A percentile compares a stretch with the other conserved stretches of the same genome.
phyloP scores from a whole-genome alignment of 2,329 filamentous ascomycete species.

The Colletotrichum sp. region DNA sequence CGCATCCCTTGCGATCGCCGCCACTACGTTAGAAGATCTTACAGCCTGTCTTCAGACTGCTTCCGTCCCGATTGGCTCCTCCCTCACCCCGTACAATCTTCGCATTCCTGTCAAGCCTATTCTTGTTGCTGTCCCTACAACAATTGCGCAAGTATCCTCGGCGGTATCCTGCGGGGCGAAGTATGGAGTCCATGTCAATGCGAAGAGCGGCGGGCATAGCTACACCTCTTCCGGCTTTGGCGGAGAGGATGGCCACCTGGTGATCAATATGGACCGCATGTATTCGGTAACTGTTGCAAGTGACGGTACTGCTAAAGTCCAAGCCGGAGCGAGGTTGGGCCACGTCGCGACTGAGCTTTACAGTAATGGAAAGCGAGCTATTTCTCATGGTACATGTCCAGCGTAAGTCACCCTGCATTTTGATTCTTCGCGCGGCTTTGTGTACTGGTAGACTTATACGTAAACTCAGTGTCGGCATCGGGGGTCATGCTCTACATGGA shows the following conservation, averaged over 20 bases:
- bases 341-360: slow-evolving; percentile 47
- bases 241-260: slow-evolving; percentile 51
- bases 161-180: slow-evolving; percentile 49
- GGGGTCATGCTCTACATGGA: slow-evolving; percentile 44
- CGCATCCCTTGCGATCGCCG: neutral
- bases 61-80: slow-evolving; percentile 25
- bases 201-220: slow-evolving; percentile 57
- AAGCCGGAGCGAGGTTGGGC: slow-evolving; percentile 56
- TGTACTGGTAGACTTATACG: neutral
- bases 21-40: neutral
- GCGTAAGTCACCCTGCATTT: slow-evolving; percentile 36
- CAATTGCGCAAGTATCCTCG: slow-evolving; percentile 46
- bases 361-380: slow-evolving; percentile 40
- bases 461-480: slow-evolving; percentile 40
- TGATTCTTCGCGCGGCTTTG: accelerated
- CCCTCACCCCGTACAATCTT: slow-evolving; percentile 32
- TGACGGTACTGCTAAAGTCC: slow-evolving; percentile 43
- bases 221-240: slow-evolving; percentile 54
- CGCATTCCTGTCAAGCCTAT: slow-evolving; percentile 44
- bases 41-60: slow-evolving; percentile 27
- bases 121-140: slow-evolving; percentile 45
- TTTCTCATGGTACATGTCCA: slow-evolving; percentile 58
- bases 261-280: slow-evolving; percentile 52
- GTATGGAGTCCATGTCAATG: slow-evolving; percentile 48
- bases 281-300: slow-evolving; percentile 47